Base-by-base conservation (phyloP, 345 rosid genomes). In the Salix purpurea region DNA sequence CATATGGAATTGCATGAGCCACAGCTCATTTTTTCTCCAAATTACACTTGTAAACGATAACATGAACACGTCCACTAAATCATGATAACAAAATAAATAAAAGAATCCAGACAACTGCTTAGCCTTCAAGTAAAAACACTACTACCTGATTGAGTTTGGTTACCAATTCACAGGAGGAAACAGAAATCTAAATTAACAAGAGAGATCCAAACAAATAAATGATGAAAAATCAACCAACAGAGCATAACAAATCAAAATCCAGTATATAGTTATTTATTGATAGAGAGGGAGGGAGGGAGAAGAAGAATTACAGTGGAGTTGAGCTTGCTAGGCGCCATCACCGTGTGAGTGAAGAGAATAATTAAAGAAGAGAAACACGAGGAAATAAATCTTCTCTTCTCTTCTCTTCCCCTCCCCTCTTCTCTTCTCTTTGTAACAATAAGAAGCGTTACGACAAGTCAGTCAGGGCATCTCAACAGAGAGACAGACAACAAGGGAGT, bases 291-390 rank as follows among this genome's bases (percentile, higher is more conserved):
- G 6, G 37, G 6, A 67, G 30, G 48, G 72, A 78, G 61, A 56
- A 77, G 77, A 64, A 60, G 56, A 74, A 58, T 76, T 87, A 90
- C 94, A 82, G 87, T 71, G 30, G 88, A 40, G 79, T 83, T 74
- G 77, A 85, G 69, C 83, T 89, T 79, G 87, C 75, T 61, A 37
- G 92, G 87, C 81, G 94, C 80, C 94, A 90, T 90, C 82, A 50
- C 36, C 28, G 74, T 21, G 46, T 42, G 52, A 67, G 75, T 28
- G 71, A 36, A 26, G 48, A 28, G n/a, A 65, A 61, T 21, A n/a
- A 1, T n/a, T 10, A 14, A 40, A 37, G 78, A 36, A 30, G 56
- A 48, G 42, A 68, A 71, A 69, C 14, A 30, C 30, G 42, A 30
- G 42, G 34, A 24, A 40, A 70, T 44, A 2, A 56, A 1, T 40